These are phyloP conservation scores for Pseudisothecium myosuroides DNA, from an alignment of 225 moss, liverwort and hornwort genomes.

Conservation along the genomic window DNA sequence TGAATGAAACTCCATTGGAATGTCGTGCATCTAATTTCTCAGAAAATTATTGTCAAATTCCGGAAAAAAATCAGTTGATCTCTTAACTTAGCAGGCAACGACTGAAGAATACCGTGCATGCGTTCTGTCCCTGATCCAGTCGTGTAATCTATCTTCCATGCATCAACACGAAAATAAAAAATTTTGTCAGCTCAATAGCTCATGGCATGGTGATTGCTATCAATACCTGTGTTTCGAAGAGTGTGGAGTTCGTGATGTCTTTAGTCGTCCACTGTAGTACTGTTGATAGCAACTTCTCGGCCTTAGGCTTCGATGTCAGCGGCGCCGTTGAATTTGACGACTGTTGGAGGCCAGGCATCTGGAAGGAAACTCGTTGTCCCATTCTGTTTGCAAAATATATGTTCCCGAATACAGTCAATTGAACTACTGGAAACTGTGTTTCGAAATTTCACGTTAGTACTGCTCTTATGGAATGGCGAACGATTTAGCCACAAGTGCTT, in stretches of 20 bases:
- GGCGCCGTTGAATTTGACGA: not conserved
- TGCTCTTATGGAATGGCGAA: not conserved
- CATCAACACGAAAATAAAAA: not conserved
- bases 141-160: not conserved
- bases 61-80: not conserved
- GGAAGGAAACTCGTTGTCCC: not conserved
- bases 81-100: not conserved
- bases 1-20: slow-evolving; percentile 16
- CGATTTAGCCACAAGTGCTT: not conserved
- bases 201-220: not conserved
- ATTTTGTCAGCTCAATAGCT: too few relatives aligned
- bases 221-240: not conserved
- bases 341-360: not conserved
- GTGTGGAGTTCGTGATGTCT: not conserved
- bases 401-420: not conserved
- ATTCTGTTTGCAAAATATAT: not conserved
- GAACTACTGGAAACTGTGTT: not conserved
- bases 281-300: not conserved
- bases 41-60: not conserved
- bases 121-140: too few relatives aligned
- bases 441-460: not conserved
- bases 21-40: not conserved
- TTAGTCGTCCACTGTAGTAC: not conserved
- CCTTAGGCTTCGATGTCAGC: not conserved
- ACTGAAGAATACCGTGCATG: not conserved